phyloP scores from a whole-genome alignment of 2,329 filamentous ascomycete species.

The Pseudogymnoascus sp. region DNA sequence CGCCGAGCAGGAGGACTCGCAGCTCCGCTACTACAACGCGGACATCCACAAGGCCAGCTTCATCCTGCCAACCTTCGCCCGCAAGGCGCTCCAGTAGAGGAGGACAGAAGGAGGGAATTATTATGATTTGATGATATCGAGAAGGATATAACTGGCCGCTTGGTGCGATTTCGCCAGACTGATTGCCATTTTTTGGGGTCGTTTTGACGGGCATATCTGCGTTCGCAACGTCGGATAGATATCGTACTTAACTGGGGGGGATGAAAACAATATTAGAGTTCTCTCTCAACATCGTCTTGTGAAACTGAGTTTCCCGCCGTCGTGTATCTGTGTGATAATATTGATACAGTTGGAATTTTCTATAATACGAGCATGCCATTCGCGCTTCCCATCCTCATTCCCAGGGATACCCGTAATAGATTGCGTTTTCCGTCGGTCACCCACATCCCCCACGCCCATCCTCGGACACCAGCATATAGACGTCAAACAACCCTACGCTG shows the following conservation, averaged over 20 bases:
- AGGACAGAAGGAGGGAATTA: not conserved
- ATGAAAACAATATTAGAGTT: conserved; percentile 2
- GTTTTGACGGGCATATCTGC: not conserved
- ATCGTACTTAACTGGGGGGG: not conserved
- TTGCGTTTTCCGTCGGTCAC: not conserved
- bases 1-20: conserved; percentile 80
- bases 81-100: conserved; percentile 60
- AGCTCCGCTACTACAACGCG: conserved; percentile 95
- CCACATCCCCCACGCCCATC: not conserved
- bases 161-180: not conserved
- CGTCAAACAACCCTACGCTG: not conserved
- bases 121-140: conserved; percentile 3
- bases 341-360: not conserved
- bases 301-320: not conserved
- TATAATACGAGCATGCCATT: not conserved
- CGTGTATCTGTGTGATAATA: not conserved
- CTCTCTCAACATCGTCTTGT: not conserved
- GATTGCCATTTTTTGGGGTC: not conserved
- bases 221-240: not conserved
- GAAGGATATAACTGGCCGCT: not conserved
- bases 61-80: conserved; percentile 85
- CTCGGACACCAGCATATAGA: not conserved
- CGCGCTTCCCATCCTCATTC: not conserved
- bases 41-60: conserved; percentile 95
- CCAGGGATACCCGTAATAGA: not conserved